Conservation (phyloP, 1,284 basidiomycete species). For the Cutaneotrichosporon curvatum region DNA sequence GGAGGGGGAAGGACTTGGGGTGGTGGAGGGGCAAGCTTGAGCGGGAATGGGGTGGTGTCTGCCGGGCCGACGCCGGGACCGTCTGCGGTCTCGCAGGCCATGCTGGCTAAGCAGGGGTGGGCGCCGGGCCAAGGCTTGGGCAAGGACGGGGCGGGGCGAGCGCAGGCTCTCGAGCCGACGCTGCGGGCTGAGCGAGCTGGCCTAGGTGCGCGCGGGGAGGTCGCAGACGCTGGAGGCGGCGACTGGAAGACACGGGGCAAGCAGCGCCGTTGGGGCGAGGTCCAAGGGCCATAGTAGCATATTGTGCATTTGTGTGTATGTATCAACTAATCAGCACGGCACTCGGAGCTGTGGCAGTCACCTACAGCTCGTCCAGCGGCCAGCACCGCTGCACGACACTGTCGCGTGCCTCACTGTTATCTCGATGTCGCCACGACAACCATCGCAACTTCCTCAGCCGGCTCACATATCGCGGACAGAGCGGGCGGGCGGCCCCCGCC, state of each 20-base stretch:
- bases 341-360: no score
- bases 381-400: no score
- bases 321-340: no score
- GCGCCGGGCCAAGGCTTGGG: slow-evolving; percentile 33
- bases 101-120: slow-evolving; percentile 40
- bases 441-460: no score
- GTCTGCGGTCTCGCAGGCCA: slow-evolving; percentile 14
- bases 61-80: slow-evolving; percentile 6
- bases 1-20: not conserved
- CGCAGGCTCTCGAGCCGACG: slow-evolving; percentile 25
- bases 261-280: slow-evolving; percentile 29
- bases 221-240: slow-evolving; percentile 1
- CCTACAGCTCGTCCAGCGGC: no score
- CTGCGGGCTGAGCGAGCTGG: slow-evolving; percentile 27
- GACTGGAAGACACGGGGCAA: slow-evolving; percentile 34
- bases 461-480: no score
- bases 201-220: slow-evolving; percentile 23
- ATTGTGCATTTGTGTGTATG: no score
- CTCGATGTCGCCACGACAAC: no score
- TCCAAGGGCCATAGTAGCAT: not conserved
- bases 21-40: no score
- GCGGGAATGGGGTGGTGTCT: not conserved
- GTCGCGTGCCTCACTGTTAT: no score
- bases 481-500: no score
- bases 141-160: slow-evolving; percentile 23